phyloP scores from a whole-genome alignment of 208 protist genomes.

The Leishmania turanica region DNA sequence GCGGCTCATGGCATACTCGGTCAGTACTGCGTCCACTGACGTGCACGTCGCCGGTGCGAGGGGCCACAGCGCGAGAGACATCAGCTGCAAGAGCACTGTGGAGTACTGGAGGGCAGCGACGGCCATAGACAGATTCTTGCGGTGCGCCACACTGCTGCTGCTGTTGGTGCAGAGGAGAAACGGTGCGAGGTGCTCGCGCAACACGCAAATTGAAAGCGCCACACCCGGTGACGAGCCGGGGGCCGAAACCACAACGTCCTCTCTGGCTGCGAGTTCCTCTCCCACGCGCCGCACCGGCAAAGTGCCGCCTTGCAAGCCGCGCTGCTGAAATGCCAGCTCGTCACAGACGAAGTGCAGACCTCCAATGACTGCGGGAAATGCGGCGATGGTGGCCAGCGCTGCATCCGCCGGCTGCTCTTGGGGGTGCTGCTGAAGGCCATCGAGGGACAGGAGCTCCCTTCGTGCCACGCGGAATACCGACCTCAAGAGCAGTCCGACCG shows the following conservation, averaged over 20 bases:
- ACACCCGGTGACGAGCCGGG: background rate
- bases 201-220: background rate
- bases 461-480: conserved; percentile 5
- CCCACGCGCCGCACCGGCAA: background rate
- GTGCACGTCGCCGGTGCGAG: conserved; percentile 2
- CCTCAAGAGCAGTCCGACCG: background rate
- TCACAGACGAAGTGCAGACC: conserved; percentile 1
- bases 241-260: background rate
- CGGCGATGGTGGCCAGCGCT: background rate
- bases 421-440: background rate
- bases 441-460: background rate
- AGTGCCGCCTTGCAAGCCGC: background rate
- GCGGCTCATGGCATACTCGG: conserved; percentile 27
- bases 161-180: conserved; percentile 4
- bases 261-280: background rate
- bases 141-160: background rate
- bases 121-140: background rate
- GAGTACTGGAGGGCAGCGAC: conserved; percentile 8
- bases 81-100: conserved; percentile 6
- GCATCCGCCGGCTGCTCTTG: conserved; percentile 2
- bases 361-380: background rate
- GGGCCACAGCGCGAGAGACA: conserved; percentile 18
- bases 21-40: conserved; percentile 14
- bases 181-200: conserved; percentile 5
- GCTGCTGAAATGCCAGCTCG: background rate